phyloP scores from a whole-genome alignment of 2,329 filamentous ascomycete genomes.

The Knufia petricola region DNA sequence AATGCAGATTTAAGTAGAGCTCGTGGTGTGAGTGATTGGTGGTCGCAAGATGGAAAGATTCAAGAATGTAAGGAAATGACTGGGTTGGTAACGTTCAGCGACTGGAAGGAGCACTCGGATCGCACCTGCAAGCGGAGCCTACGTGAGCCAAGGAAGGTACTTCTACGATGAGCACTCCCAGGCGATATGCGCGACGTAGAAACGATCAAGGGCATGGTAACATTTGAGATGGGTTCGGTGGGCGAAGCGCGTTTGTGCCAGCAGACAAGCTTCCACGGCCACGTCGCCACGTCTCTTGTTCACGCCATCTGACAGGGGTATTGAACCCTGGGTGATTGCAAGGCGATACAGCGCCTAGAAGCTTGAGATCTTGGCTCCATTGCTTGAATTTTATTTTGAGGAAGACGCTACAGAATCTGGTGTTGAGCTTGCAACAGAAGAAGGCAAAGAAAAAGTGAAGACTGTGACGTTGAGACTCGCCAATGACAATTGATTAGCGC shows the following conservation, averaged over 20 bases:
- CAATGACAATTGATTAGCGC: neutral
- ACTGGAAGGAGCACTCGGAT: neutral
- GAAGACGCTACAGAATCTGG: neutral
- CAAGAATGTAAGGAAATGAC: neutral
- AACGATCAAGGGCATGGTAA: neutral
- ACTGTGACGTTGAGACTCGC: neutral
- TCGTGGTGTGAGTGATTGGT: conserved; percentile 8
- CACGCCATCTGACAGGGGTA: too few species aligned
- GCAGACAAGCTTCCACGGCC: too few species aligned
- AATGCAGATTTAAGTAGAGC: neutral
- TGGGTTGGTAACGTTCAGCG: neutral
- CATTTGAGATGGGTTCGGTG: neutral
- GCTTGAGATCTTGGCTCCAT: too few species aligned
- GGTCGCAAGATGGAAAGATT: neutral
- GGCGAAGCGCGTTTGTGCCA: neutral
- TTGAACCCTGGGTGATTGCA: too few species aligned
- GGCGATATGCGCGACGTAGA: neutral
- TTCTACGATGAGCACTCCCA: neutral
- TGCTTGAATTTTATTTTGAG: too few species aligned
- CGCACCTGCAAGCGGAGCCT: too few species aligned
- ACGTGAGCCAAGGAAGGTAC: too few species aligned
- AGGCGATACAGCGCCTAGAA: too few species aligned
- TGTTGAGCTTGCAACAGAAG: neutral
- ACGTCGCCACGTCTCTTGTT: too few species aligned
- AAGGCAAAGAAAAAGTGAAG: too few species aligned